Evolutionary conservation across 306 rosid genomes (phyloP).

Genomic region (Prunus dulcis): DNA sequence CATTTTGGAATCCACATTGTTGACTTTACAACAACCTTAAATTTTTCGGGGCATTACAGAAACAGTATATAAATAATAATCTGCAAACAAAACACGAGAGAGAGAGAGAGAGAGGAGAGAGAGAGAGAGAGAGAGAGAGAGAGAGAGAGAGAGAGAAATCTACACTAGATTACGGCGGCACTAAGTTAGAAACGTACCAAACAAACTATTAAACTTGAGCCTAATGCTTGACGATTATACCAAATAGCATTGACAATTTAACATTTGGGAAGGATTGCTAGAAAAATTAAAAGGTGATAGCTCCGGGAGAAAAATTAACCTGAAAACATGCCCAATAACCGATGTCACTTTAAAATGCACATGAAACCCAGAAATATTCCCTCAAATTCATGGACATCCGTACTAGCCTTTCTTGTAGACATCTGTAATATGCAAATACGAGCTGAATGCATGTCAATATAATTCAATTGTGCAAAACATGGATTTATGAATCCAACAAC

Average conservation of each 20-base stretch:
- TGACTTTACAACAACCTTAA: no score
- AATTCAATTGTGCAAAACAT: background rate
- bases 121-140: no score
- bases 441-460: conserved; percentile 7
- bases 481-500: background rate
- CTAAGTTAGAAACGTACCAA: no score
- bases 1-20: no score
- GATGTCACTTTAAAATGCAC: conserved; percentile 80
- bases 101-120: no score
- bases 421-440: conserved; percentile 46
- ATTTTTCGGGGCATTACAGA: no score
- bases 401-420: conserved; percentile 84
- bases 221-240: background rate
- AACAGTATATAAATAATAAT: no score
- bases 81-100: no score
- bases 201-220: no score
- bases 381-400: conserved; percentile 81
- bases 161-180: no score
- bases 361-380: conserved; percentile 31
- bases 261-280: background rate
- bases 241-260: background rate
- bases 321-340: conserved; percentile 80
- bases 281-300: background rate
- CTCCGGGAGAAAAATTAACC: conserved; percentile 41
- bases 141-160: no score